Evolutionary conservation across 140 eudicot species (phyloP), one percentile per base, ranked within the genome.

Genomic region (Bidens hawaiensis): DNA sequence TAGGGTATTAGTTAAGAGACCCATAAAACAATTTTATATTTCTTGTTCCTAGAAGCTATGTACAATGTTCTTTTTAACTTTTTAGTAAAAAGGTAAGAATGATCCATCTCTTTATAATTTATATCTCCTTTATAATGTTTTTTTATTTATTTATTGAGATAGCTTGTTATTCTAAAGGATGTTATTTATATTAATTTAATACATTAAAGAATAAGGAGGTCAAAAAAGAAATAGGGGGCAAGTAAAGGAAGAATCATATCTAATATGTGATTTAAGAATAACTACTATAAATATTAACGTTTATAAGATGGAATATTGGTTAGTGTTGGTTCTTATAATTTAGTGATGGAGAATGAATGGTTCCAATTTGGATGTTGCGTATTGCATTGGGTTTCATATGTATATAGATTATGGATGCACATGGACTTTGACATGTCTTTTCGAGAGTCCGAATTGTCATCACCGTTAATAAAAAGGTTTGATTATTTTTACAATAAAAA

Each of bases 231-330:
- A 7, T 6, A 21, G 52, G 33, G 22, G 22, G 11, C n/a, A 60
- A 60, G 15, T 60, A 48, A 14, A 60, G 40, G 36, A 23, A 60
- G 66, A 60, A 60, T 40, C 38, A 23, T 38, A 59, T 58, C 30
- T 58, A 58, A 58, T 34, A 18, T 38, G 7, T 12, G 14, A 60
- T 60, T 38, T 4, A 22, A 19, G 22, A 36, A 40, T 22, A 19
- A 14, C n/a, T 40, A 45, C 11, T 17, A 45, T 16, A 14, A 3
- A 14, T n/a, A 13, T 42, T n/a, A 2, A 42, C 14, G 6, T 31
- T 31, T 31, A 5, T 31, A 31, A 31, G 38, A 30, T 4, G 34
- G 34, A 30, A 30, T 30, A 30, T 30, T 7, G 4, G 6, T 30
- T 30, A 30, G 34, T 0, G 6, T 30, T 34, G 10, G 2, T 34